Evolutionary conservation across 805 yeast species (phyloP), one percentile per base, ranked within the genome.

Genomic region (Ogataea paraovalis): DNA sequence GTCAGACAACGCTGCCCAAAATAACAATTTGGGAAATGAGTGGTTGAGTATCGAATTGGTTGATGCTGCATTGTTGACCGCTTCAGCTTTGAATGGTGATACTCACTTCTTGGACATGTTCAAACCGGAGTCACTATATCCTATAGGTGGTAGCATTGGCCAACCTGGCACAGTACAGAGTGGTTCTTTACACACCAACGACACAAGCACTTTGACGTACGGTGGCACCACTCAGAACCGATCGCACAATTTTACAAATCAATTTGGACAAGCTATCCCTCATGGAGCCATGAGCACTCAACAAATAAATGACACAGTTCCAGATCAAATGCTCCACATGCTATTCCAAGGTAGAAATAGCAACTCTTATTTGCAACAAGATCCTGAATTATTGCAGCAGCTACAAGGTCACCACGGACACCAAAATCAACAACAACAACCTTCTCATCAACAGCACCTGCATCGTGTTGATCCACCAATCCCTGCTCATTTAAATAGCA

Each of bases 21-120:
- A 30, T 12, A 22, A 40, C 18, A 50, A 40, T 27, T 44, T 70
- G 33, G 83, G 80, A 44, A 77, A 78, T 46, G 80, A 82, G 54
- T 84, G 89, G 89, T 70, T 85, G 20, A 81, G 89, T 14, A 80
- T 77, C 46, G 91, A 85, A 58, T 68, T 85, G 41, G 62, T 85
- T 44, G 88, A 82, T 53, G 90, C 85, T 56, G 90, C 89, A 0
- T 65, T 85, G 23, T 66, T 85, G 51, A 83, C 90, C 0, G 90
- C 90, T 0, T 83, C 87, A 4, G 90, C 91, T 0, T 65, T 79
- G 42, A 78, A 78, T 48, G 82, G 83, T 42, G 84, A 79, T 49
- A 72, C 79, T 4, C 80, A 78, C 47, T 77, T 79, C 50, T 65
- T 80, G 19, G 86, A 82, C 43, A 70, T 80, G 57, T 71, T 79